A percentile compares a stretch with the other conserved stretches of the same genome.
Conservation (phyloP, 306 rosid genomes). For the Malus sieversii region DNA sequence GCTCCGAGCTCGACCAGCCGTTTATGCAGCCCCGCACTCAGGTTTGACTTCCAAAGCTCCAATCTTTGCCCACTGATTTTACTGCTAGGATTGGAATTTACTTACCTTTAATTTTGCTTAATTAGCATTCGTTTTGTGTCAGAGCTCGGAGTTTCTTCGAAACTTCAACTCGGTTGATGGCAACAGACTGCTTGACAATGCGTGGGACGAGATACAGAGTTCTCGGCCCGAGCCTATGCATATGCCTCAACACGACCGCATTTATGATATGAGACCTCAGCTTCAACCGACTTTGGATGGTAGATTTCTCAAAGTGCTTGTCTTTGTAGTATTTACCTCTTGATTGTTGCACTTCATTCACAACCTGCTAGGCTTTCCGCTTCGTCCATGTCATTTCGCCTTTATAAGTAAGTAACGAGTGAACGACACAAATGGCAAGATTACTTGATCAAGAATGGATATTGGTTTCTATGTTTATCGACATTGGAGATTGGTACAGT, state of each 20-base stretch:
- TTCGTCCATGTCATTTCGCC: background rate
- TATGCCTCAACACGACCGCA: slow-evolving; percentile 19
- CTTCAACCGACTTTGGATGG: slow-evolving; percentile 68
- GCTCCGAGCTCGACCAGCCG: slow-evolving; percentile 68
- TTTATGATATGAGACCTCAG: slow-evolving; percentile 33
- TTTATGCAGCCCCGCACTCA: slow-evolving; percentile 45
- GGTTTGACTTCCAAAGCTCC: slow-evolving; percentile 25
- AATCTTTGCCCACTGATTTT: background rate
- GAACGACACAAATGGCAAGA: background rate
- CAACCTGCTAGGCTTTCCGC: background rate
- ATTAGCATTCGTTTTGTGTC: background rate
- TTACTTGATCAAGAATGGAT: background rate
- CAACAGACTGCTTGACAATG: slow-evolving; percentile 53
- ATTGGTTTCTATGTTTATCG: background rate
- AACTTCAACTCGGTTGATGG: slow-evolving; percentile 55
- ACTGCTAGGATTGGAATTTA: background rate
- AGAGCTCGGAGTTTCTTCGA: slow-evolving; percentile 71
- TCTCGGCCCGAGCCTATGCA: slow-evolving; percentile 24
- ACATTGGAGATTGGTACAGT: background rate
- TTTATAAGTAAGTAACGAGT: background rate
- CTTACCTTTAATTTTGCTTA: background rate
- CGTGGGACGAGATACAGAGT: slow-evolving; percentile 75
- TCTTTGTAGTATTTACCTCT: background rate
- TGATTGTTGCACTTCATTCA: background rate
- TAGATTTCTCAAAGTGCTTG: slow-evolving; percentile 3